Evolutionary conservation across 345 rosid species (phyloP).

Genomic region (Corymbia maculata): DNA sequence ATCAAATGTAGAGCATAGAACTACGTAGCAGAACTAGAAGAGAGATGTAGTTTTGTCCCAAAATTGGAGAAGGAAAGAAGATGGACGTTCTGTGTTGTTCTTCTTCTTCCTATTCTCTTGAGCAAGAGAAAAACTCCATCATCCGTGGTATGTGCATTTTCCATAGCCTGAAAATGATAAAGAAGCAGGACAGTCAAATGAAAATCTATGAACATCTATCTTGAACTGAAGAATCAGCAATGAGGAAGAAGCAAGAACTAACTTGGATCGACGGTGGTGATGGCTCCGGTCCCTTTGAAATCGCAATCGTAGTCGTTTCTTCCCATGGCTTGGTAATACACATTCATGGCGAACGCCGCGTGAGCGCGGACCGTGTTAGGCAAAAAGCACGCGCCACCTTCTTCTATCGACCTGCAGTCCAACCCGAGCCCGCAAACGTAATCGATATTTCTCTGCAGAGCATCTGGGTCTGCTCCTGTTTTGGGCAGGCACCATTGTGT

Average conservation of each 20-base stretch:
- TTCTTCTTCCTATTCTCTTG: neutral
- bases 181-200: neutral
- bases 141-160: constrained; percentile 28
- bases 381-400: constrained; percentile 37
- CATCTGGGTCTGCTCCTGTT: constrained; percentile 32
- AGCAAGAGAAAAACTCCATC: neutral
- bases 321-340: constrained; percentile 50
- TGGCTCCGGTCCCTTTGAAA: constrained; percentile 44
- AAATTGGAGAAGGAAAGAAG: neutral
- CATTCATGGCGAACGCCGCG: constrained; percentile 64
- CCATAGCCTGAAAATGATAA: constrained; percentile 32
- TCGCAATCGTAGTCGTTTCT: constrained; percentile 41
- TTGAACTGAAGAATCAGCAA: neutral
- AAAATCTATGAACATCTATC: neutral
- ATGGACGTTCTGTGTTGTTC: neutral
- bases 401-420: constrained; percentile 43
- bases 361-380: constrained; percentile 65
- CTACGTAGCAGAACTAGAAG: neutral
- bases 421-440: constrained; percentile 53
- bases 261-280: constrained; percentile 46
- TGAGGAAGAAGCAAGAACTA: neutral
- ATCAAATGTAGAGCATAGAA: neutral
- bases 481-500: constrained; percentile 47
- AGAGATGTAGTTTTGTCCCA: neutral
- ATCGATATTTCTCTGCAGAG: constrained; percentile 59